These are phyloP conservation scores for Oropetium thomaeum DNA, from an alignment of 176 grass and related monocot species.

Conservation along the genomic window DNA sequence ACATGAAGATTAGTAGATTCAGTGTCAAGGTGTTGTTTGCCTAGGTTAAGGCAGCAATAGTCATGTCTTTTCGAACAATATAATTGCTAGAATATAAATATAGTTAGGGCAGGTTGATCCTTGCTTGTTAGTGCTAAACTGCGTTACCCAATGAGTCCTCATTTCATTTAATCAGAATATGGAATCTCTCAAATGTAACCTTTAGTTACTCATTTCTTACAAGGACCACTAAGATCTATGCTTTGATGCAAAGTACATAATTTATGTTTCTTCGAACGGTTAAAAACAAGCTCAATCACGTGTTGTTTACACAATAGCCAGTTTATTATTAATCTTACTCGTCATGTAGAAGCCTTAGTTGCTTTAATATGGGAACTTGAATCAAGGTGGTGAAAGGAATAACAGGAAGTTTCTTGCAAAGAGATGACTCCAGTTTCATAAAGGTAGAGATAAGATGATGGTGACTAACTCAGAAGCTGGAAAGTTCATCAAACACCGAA, in stretches of 20 bases:
- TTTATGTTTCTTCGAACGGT: no score
- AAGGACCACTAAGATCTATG: constrained; percentile 31
- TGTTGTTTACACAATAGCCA: constrained; percentile 1
- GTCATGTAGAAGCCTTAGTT: constrained; percentile 3
- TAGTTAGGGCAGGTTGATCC: constrained; percentile 39
- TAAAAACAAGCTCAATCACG: no score
- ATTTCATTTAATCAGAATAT: constrained; percentile 21
- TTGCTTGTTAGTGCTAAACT: constrained; percentile 32
- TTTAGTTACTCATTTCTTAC: constrained; percentile 18
- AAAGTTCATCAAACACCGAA: constrained; percentile 7
- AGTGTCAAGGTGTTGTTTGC: background rate
- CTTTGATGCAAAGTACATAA: constrained; percentile 38
- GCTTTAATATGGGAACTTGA: constrained; percentile 27
- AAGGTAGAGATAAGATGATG: constrained; percentile 29
- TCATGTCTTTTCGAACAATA: constrained; percentile 28
- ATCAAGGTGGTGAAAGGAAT: constrained; percentile 19
- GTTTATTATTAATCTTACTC: constrained; percentile 5
- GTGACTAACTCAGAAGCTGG: constrained; percentile 20
- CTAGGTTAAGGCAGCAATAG: constrained; percentile 27
- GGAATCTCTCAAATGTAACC: constrained; percentile 15
- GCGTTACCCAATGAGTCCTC: constrained; percentile 1
- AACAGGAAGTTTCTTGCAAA: constrained; percentile 33
- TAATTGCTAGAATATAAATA: constrained; percentile 13
- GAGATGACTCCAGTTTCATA: constrained; percentile 27
- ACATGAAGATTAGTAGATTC: no score